These are phyloP conservation scores for Fusarium nanum DNA, from an alignment of 2,329 filamentous ascomycete species.

Conservation along the genomic window DNA sequence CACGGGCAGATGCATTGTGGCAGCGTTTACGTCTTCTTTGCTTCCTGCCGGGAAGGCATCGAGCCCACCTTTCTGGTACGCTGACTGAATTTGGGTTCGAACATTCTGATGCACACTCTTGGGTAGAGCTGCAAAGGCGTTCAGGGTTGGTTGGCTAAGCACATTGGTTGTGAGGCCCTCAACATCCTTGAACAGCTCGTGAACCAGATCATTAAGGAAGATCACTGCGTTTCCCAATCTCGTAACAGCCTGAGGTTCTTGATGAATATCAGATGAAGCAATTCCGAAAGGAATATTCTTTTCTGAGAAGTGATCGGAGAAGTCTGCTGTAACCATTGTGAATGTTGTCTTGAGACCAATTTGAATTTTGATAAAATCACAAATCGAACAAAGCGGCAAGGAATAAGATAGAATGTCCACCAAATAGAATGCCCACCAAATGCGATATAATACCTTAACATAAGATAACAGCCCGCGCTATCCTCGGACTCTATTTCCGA, in stretches of 20 bases:
- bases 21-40: slow-evolving; percentile 29
- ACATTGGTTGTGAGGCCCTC: slow-evolving; percentile 19
- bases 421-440: not conserved
- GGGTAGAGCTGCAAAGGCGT: slow-evolving; percentile 18
- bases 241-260: slow-evolving; percentile 59
- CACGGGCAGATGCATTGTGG: slow-evolving; percentile 65
- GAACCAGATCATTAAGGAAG: slow-evolving; percentile 60
- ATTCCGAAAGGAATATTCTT: slow-evolving; percentile 66
- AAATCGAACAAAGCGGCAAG: rapidly evolving
- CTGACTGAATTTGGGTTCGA: not conserved
- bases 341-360: rapidly evolving
- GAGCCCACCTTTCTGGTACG: not conserved
- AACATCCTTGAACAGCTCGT: slow-evolving; percentile 47
- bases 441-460: not conserved
- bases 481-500: not conserved
- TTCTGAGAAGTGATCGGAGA: slow-evolving; percentile 59
- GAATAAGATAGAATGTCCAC: no score
- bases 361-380: rapidly evolving
- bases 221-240: slow-evolving; percentile 63
- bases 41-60: slow-evolving; percentile 12
- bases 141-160: slow-evolving; percentile 11
- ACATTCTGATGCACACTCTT: not conserved
- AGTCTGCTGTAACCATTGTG: slow-evolving; percentile 2
- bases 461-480: not conserved
- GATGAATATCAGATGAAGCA: slow-evolving; percentile 55